Percentiles rank a stretch among this genome's conserved stretches.
These are phyloP conservation scores for Scortechinia acanthostroma DNA, from an alignment of 2,329 filamentous ascomycete genomes.

Conservation along the genomic window DNA sequence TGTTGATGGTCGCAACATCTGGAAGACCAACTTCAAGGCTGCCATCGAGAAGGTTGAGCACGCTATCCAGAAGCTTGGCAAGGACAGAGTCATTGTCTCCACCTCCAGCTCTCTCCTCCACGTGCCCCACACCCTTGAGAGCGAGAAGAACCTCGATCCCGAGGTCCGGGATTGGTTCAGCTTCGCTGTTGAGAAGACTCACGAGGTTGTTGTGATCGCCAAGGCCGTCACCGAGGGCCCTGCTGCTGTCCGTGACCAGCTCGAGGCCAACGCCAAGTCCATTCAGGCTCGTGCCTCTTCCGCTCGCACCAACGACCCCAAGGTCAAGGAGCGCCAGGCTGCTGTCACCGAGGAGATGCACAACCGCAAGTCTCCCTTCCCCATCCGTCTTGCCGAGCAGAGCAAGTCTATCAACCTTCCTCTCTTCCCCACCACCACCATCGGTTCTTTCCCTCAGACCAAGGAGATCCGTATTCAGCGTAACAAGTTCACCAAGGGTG, in stretches of 20 bases:
- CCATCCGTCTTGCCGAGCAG: constrained; percentile 77
- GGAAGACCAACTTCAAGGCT: constrained; percentile 98
- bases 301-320: constrained; percentile 89
- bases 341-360: constrained; percentile 79
- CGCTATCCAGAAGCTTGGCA: constrained; percentile 88
- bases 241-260: constrained; percentile 75
- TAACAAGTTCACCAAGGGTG: constrained; percentile 98
- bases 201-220: constrained; percentile 84
- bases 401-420: constrained; percentile 88
- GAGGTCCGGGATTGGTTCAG: constrained; percentile 98
- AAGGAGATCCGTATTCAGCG: constrained; percentile 95
- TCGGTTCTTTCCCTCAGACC: constrained; percentile 98
- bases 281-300: constrained; percentile 85
- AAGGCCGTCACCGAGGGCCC: constrained; percentile 94
- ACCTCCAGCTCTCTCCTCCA: constrained; percentile 97
- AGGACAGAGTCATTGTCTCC: constrained; percentile 93
- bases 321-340: constrained; percentile 92
- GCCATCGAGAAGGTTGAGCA: constrained; percentile 86
- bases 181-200: constrained; percentile 89
- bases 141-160: constrained; percentile 93
- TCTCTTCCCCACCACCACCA: constrained; percentile 97
- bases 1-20: constrained; percentile 98
- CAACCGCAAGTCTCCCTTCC: constrained; percentile 87
- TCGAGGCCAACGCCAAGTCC: constrained; percentile 95
- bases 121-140: constrained; percentile 93